These are phyloP conservation scores for Akebia trifoliata DNA, from an alignment of 164 flowering plant species.

Conservation along the genomic window DNA sequence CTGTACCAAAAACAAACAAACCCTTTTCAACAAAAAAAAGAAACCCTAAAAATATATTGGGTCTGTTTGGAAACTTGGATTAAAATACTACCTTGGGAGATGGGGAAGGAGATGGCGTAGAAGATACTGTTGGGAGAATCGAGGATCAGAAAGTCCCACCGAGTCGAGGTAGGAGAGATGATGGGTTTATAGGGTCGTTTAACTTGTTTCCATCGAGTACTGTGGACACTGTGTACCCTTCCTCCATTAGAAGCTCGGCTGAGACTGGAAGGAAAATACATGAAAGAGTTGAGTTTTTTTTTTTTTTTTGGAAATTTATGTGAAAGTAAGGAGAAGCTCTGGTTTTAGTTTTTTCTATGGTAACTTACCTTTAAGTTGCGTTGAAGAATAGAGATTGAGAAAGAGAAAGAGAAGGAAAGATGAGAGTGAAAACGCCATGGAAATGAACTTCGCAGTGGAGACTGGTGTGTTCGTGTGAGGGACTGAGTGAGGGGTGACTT, in stretches of 20 bases:
- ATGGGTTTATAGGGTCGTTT: conserved; percentile 32
- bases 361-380: conserved; percentile 1
- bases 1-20: conserved; percentile 27
- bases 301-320: too few relatives aligned
- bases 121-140: conserved; percentile 52
- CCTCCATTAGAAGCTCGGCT: conserved; percentile 37
- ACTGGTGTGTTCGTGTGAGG: too few relatives aligned
- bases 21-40: background rate
- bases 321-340: too few relatives aligned
- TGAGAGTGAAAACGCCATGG: conserved; percentile 14
- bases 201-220: conserved; percentile 58
- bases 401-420: background rate
- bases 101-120: conserved; percentile 44
- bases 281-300: too few relatives aligned
- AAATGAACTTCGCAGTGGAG: background rate
- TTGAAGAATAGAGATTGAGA: conserved; percentile 1
- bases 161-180: conserved; percentile 31
- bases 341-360: background rate
- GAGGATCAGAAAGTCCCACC: conserved; percentile 41
- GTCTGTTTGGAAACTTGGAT: background rate
- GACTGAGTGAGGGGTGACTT: too few relatives aligned
- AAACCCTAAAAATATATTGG: background rate
- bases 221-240: conserved; percentile 65
- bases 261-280: conserved; percentile 18
- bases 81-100: conserved; percentile 40